Base-by-base conservation (phyloP, 306 rosid species). In the Gillenia trifoliata region DNA sequence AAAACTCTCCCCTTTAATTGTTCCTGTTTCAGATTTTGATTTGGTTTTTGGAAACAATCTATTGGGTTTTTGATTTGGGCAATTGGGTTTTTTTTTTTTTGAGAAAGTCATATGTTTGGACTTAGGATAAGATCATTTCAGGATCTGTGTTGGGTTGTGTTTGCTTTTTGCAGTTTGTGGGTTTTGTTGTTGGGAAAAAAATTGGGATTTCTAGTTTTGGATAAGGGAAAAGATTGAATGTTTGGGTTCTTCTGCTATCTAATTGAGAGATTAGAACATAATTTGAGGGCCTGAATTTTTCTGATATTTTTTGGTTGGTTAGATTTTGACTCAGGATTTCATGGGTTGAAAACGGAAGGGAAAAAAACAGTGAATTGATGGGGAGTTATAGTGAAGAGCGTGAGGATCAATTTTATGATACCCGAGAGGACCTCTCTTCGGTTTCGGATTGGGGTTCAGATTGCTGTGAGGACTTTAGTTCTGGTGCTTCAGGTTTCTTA, bases 341-440 rank as follows among this genome's bases (percentile, higher is more conserved):
- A 82, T 82, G 89, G 75, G 69, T 64, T 79, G 71, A 78, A 69
- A 25, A 43, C 31, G 10, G 47, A 64, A 43, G 11, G 31, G 26
- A 33, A 47, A 3, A 6, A 30, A 38, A 75, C 38, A 67, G 16
- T 40, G 33, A 56, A 25, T 34, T 47, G 78, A 88, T 90, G 81
- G 75, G 59, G 26, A 68, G 62, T 66, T 61, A 33, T 34, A 59
- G 54, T 79, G 85, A 67, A 50, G 85, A 74, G 69, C 85, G 73
- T 68, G 88, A 73, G 30, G 96, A 86, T 65, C 88, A 79, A 28
- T 92, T 88, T 79, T 86, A 84, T 80, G 97, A 92, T 75, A 83
- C 92, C 3, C 81, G 88, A 40, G 97, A 92, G 74, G 96, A 89
- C 72, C 68, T 89, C 20, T 85, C 89, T 74, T 89, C 91, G 64